Percentiles rank a stretch among this genome's conserved stretches.
Conservation (phyloP, 768 basidiomycete genomes). For the Tylopilus rubrobrunneus region DNA sequence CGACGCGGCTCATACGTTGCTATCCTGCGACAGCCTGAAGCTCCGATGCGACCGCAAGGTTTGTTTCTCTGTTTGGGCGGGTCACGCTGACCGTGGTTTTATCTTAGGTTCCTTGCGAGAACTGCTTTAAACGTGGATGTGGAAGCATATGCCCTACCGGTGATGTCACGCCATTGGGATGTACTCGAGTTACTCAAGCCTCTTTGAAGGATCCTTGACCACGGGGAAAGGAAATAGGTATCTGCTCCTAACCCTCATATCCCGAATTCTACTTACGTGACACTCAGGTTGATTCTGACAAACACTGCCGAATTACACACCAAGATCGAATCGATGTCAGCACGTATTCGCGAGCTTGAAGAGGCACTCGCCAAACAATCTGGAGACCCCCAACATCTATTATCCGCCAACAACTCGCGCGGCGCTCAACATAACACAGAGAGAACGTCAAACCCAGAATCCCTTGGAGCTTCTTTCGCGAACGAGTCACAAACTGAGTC, state of each 20-base stretch:
- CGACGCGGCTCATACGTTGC: background rate
- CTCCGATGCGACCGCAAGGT: constrained; percentile 65
- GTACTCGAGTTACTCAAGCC: background rate
- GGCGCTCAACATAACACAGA: constrained; percentile 24
- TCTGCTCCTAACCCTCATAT: constrained; percentile 1
- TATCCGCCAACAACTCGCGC: constrained; percentile 28
- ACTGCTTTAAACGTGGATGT: constrained; percentile 72
- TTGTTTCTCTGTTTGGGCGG: background rate
- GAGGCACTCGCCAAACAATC: constrained; percentile 49
- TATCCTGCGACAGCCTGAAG: constrained; percentile 42
- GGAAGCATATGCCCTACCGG: constrained; percentile 76
- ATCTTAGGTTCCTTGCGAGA: constrained; percentile 69
- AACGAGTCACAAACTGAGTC: constrained; percentile 38
- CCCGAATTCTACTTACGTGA: background rate
- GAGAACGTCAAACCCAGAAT: constrained; percentile 15
- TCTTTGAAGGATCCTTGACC: constrained; percentile 43
- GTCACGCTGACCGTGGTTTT: constrained; percentile 12
- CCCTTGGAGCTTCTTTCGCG: constrained; percentile 1
- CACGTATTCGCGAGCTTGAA: constrained; percentile 61
- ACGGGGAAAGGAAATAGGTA: constrained; percentile 60
- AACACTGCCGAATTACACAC: constrained; percentile 71
- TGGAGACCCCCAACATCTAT: constrained; percentile 47
- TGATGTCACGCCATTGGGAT: constrained; percentile 21
- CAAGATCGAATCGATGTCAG: constrained; percentile 50
- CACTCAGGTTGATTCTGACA: constrained; percentile 52